Conservation (phyloP, 208 protist genomes). For the Trypanosoma platydactyli region DNA sequence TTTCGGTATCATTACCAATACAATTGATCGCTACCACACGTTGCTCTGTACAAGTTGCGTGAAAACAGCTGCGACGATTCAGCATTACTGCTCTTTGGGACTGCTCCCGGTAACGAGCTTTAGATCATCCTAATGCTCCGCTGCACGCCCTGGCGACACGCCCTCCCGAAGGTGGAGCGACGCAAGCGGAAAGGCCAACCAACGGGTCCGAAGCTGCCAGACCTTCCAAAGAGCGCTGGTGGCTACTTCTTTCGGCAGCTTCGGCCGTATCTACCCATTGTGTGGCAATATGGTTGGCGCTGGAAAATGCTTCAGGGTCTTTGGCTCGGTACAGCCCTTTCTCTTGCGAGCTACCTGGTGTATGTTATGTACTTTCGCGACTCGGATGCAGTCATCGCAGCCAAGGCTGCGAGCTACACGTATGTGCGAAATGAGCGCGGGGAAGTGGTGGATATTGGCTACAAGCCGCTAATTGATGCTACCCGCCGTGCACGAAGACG, state of each 20-base stretch:
- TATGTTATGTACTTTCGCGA: conserved; percentile 86
- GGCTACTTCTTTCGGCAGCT: conserved; percentile 82
- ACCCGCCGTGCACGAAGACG: conserved; percentile 53
- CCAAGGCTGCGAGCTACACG: conserved; percentile 74
- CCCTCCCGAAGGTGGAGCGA: conserved; percentile 66
- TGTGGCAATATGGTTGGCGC: conserved; percentile 88
- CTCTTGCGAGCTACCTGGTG: conserved; percentile 52
- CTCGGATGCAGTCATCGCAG: conserved; percentile 63
- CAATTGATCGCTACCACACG: no score
- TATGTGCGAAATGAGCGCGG: conserved; percentile 83
- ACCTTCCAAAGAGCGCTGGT: conserved; percentile 81
- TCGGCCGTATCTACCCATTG: conserved; percentile 63
- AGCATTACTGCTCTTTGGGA: background rate
- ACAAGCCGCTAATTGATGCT: conserved; percentile 81
- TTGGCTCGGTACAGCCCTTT: conserved; percentile 60
- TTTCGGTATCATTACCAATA: background rate
- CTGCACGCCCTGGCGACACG: conserved; percentile 4
- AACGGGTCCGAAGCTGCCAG: conserved; percentile 47
- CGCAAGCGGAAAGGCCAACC: conserved; percentile 42
- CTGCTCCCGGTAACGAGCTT: background rate
- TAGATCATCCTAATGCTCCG: conserved; percentile 24
- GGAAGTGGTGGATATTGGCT: conserved; percentile 83
- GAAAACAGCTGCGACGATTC: background rate
- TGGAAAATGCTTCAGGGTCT: conserved; percentile 64
- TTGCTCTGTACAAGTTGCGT: no score